Percentiles rank a stretch among this genome's conserved stretches.
Evolutionary conservation across 1,139 yeast genomes (phyloP).

Genomic region (Candida tetrigidarum): DNA sequence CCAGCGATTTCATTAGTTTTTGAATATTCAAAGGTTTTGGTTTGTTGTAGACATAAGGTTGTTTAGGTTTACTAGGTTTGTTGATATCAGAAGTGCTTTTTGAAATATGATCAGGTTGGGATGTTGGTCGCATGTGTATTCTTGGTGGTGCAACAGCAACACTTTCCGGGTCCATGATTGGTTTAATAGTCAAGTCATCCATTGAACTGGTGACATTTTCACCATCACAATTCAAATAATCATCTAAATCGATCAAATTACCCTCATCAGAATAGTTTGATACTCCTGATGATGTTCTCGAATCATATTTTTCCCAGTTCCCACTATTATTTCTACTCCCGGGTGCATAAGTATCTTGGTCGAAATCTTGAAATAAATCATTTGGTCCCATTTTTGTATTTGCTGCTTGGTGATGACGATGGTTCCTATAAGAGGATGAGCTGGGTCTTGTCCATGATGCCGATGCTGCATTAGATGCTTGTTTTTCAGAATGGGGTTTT

Average conservation of each 20-base stretch:
- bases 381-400: constrained; percentile 22
- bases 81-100: constrained; percentile 16
- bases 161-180: constrained; percentile 15
- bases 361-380: constrained; percentile 49
- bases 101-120: constrained; percentile 12
- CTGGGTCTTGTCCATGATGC: constrained; percentile 42
- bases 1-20: constrained; percentile 22
- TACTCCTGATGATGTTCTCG: constrained; percentile 20
- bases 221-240: constrained; percentile 12
- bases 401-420: constrained; percentile 14
- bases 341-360: constrained; percentile 33
- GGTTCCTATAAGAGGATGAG: constrained; percentile 16
- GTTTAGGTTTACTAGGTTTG: constrained; percentile 18
- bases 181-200: constrained; percentile 25
- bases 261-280: constrained; percentile 15
- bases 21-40: constrained; percentile 46
- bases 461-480: constrained; percentile 52
- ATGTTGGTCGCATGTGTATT: constrained; percentile 4
- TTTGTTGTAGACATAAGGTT: constrained; percentile 40
- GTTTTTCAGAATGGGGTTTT: constrained; percentile 17
- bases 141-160: neutral
- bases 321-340: constrained; percentile 14
- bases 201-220: constrained; percentile 15
- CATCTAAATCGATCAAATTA: constrained; percentile 42
- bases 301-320: constrained; percentile 35